A percentile compares a stretch with the other conserved stretches of the same genome.
Evolutionary conservation across 805 yeast genomes (phyloP).

Genomic region (Debaryomyces tyrocola): DNA sequence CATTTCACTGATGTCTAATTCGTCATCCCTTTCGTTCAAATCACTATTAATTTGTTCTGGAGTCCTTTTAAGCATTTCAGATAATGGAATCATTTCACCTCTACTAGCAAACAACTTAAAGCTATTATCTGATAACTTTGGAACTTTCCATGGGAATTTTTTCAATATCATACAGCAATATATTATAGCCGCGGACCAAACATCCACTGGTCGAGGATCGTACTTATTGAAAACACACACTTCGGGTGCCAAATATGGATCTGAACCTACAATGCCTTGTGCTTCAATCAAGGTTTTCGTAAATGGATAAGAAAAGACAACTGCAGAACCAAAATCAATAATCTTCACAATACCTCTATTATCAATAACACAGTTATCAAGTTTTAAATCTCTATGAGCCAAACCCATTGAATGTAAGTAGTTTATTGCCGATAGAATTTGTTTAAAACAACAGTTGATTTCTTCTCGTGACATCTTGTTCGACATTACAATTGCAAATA

Average conservation of each 20-base stretch:
- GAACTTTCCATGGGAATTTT: constrained; percentile 87
- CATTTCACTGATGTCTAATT: constrained; percentile 15
- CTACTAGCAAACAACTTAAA: constrained; percentile 56
- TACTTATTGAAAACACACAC: constrained; percentile 58
- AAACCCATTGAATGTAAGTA: constrained; percentile 77
- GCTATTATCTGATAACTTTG: constrained; percentile 67
- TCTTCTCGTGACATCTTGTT: constrained; percentile 80
- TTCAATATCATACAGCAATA: constrained; percentile 85
- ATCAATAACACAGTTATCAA: constrained; percentile 81
- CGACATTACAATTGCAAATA: constrained; percentile 85
- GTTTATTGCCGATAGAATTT: constrained; percentile 67
- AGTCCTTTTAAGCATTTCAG: constrained; percentile 44
- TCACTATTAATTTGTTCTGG: constrained; percentile 26
- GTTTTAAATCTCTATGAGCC: constrained; percentile 79
- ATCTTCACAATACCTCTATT: constrained; percentile 70
- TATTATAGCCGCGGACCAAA: constrained; percentile 83
- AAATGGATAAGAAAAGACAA: constrained; percentile 76
- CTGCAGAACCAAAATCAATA: constrained; percentile 84
- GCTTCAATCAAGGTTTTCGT: constrained; percentile 58
- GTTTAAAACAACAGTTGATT: constrained; percentile 79
- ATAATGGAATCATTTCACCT: constrained; percentile 60
- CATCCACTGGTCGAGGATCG: constrained; percentile 77
- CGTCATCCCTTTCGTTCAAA: constrained; percentile 14
- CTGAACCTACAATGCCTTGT: constrained; percentile 82
- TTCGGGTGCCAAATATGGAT: constrained; percentile 86